These are phyloP conservation scores for Blastomyces parvus DNA, from an alignment of 2,329 filamentous ascomycete genomes.

Conservation along the genomic window DNA sequence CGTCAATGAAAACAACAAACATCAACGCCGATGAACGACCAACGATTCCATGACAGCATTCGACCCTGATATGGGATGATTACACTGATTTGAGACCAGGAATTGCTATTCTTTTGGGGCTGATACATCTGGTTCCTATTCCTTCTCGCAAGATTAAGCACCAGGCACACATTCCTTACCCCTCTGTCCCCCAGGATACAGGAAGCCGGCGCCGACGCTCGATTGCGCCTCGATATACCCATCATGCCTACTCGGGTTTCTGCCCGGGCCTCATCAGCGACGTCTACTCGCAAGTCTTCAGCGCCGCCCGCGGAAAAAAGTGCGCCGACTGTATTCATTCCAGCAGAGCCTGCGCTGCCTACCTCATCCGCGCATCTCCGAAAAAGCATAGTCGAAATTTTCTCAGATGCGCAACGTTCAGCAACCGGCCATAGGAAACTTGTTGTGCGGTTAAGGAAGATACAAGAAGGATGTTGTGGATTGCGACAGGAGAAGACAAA, in stretches of 20 bases:
- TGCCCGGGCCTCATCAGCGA: conserved; percentile 23
- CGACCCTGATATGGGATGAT: not conserved
- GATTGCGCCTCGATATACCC: not conserved
- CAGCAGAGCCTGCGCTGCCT: conserved; percentile 49
- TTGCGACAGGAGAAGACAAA: conserved; percentile 38
- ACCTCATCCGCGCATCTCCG: conserved; percentile 50
- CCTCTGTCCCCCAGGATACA: not conserved
- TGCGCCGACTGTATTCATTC: conserved; percentile 48
- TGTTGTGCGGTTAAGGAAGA: conserved; percentile 74
- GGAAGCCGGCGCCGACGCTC: not conserved
- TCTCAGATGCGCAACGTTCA: conserved; percentile 75
- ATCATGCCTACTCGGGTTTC: conserved; percentile 33
- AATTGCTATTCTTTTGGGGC: not conserved
- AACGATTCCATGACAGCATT: not conserved
- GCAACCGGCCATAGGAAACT: conserved; percentile 86
- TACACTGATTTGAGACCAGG: not conserved
- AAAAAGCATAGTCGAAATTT: conserved; percentile 61
- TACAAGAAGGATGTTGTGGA: conserved; percentile 72
- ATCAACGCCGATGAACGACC: not conserved
- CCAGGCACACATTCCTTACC: not conserved
- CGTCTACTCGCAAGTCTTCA: conserved; percentile 31
- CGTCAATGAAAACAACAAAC: conserved; percentile 7
- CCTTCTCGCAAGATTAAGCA: not conserved
- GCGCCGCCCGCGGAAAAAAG: conserved; percentile 67
- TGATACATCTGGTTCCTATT: not conserved